Conservation (phyloP, 2,329 filamentous ascomycete species). For the Parastagonospora avenae region DNA sequence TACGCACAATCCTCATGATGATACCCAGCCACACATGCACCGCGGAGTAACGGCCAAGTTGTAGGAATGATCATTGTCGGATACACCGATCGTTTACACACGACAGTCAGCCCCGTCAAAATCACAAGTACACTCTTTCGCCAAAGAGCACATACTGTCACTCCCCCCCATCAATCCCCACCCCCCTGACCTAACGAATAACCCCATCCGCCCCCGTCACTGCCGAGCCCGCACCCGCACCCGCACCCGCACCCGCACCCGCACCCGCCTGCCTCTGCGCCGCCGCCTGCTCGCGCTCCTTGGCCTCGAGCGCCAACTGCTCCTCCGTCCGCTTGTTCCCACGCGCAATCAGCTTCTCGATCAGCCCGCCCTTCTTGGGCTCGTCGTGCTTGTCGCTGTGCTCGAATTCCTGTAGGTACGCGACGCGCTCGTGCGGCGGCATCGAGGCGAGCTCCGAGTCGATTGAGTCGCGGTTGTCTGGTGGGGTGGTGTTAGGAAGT, state of each 20-base stretch:
- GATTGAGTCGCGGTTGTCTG: slow-evolving; percentile 38
- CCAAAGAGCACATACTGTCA: background rate
- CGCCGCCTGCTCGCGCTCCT: slow-evolving; percentile 23
- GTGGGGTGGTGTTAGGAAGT: too few relatives aligned
- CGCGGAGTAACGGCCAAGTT: background rate
- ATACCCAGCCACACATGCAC: too few relatives aligned
- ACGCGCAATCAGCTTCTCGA: slow-evolving; percentile 40
- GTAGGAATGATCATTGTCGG: background rate
- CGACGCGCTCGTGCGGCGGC: slow-evolving; percentile 39
- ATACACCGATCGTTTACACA: background rate
- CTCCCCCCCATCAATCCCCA: background rate
- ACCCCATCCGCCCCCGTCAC: background rate
- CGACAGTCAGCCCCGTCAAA: background rate
- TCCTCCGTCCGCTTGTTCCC: slow-evolving; percentile 45
- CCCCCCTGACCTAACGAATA: background rate
- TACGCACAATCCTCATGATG: too few relatives aligned
- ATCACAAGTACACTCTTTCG: background rate
- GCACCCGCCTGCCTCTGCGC: slow-evolving; percentile 14
- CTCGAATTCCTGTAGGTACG: slow-evolving; percentile 43
- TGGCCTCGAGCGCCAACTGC: slow-evolving; percentile 33
- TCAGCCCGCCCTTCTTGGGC: slow-evolving; percentile 40
- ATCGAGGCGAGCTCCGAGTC: slow-evolving; percentile 42
- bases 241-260: slow-evolving; percentile 20
- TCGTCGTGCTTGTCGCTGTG: slow-evolving; percentile 38
- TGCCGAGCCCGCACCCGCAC: slow-evolving; percentile 19